Evolutionary conservation across 495 filamentous ascomycete genomes (phyloP), one percentile per base, ranked within the genome.

Genomic region (Podospora conica): DNA sequence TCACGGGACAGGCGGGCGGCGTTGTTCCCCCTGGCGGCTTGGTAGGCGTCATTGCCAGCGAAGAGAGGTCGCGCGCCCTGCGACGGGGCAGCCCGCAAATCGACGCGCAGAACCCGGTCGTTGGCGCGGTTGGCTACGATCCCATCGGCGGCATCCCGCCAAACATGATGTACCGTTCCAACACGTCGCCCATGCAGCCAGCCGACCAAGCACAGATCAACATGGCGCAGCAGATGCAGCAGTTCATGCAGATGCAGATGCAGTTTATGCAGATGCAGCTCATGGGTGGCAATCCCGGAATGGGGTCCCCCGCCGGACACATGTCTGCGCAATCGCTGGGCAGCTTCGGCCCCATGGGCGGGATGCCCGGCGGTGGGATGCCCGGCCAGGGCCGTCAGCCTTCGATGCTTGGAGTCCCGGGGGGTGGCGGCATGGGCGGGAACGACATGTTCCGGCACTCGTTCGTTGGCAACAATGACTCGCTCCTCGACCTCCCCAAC

Each of bases 221-320:
- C 71, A 89, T 96, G 80, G 88, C 87, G 25, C 90, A 93, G 70
- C 91, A 96, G 73, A 96, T 96, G 91, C 83, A 85, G 24, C 86
- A 89, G 69, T 93, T 94, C 80, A 91, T 95, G 89, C 89, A 92
- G 71, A 91, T 96, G 88, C 92, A 96, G 74, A 93, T 96, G 88
- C 90, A 95, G 65, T 90, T 92, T 81, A 91, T 93, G 87, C 89
- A 92, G 65, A 89, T 93, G 84, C 40, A 48, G 40, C 40, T 48
- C 40, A 88, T 89, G 83, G 79, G 81, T 15, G 75, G 75, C 55
- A 76, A 80, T 58, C 73, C 71, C 57, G 69, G 68, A 58, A 48
- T 70, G 64, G 77, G 69, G 33, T 70, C 76, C 22, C 64, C 78
- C 40, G 70, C 71, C 3, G 70, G 73, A 53, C 71, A 79, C 60